Evolutionary conservation across 345 rosid genomes (phyloP), one percentile per base, ranked within the genome.

Genomic region (Eutrema heterophyllum): DNA sequence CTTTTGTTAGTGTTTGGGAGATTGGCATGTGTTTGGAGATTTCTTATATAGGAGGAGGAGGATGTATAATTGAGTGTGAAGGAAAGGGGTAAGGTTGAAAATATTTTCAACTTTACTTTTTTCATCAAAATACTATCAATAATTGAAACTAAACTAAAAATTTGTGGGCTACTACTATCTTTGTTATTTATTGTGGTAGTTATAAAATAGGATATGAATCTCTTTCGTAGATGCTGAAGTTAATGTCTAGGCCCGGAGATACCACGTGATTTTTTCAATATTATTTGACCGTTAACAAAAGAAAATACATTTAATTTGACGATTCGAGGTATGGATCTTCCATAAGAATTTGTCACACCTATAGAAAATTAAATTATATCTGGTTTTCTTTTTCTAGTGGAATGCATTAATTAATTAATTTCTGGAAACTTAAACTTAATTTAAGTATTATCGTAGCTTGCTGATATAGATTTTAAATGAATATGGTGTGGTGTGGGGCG

Each of bases 101-200:
- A 45, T 29, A 6, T 29, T 69, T 38, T 27, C 11, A 69, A 41
- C 21, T 15, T 16, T 62, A 38, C 30, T 50, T 14, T 24, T 33
- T 52, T 35, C 57, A 51, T 27, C 57, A 59, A 59, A 40, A 50
- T 21, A 74, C 12, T 57, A 67, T 15, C 53, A 61, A 68, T 68
- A 44, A 59, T 68, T 75, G 79, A 60, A 51, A 43, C 43, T 16
- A 35, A 32, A 59, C 32, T 43, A 67, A 40, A 30, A n/a, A 18
- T 61, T 48, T 68, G 69, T 59, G 56, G 68, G 35, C 60, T 32
- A 54, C 73, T 43, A 41, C 57, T 43, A 14, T 30, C 38, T 72
- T 53, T 55, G 67, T 55, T 73, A 67, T 58, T 58, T 49, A 74
- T 58, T 74, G 13, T 74, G 43, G 68, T 73, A 49, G 60, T 27